Evolutionary conservation across 495 filamentous ascomycete species (phyloP).

Genomic region (Aspergillus baeticus): DNA sequence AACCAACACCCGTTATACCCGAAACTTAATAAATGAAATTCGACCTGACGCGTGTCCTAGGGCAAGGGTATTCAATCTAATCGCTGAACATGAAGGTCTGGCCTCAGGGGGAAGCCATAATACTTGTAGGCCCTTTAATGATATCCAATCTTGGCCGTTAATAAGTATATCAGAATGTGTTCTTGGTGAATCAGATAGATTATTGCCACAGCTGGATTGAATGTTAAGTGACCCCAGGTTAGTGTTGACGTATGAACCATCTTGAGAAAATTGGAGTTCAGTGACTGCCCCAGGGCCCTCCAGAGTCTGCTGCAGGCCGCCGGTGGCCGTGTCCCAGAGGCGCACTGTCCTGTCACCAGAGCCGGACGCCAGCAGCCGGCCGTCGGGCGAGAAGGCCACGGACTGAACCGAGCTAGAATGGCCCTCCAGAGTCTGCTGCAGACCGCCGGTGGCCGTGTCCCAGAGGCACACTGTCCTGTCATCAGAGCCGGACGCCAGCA

Average conservation of each 20-base stretch:
- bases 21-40: neutral
- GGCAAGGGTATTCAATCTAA: neutral
- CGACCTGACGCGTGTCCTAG: slow-evolving; percentile 1
- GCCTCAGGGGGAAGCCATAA: neutral
- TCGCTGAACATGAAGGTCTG: neutral
- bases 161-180: neutral
- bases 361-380: neutral
- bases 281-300: slow-evolving; percentile 15
- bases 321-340: slow-evolving; percentile 10
- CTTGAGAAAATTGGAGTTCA: neutral
- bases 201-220: neutral
- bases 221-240: neutral
- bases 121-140: neutral
- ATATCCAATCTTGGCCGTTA: neutral
- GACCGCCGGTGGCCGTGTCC: neutral
- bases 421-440: neutral
- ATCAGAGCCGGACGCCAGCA: neutral
- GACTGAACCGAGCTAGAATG: neutral
- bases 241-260: neutral
- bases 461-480: slow-evolving; percentile 17
- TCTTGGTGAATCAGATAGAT: neutral
- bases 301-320: slow-evolving; percentile 12
- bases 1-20: neutral
- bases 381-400: neutral
- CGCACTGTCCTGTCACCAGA: neutral